Evolutionary conservation across 2,329 filamentous ascomycete genomes (phyloP), one percentile per base, ranked within the genome.

Genomic region (Lecanicillium sp.): DNA sequence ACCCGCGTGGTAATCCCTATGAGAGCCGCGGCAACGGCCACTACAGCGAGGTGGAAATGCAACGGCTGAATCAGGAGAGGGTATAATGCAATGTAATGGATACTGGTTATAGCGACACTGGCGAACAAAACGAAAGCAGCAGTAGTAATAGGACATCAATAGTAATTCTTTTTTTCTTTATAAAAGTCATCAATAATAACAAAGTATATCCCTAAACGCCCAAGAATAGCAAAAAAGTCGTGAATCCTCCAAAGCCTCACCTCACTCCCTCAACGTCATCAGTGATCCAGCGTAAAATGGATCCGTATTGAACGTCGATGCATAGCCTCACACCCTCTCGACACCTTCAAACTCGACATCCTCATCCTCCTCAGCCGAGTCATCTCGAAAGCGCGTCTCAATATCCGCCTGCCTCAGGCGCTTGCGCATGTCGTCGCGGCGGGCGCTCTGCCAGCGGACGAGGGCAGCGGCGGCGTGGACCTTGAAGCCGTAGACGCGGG

Each of bases 401-500:
- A 96, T 72, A 45, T 81, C 79, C 49, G 82, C 72, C 56, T 74
- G 75, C 39, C 74, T 65, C 46, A 98, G 69, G 30, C 89, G 73
- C 39, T 79, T 73, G 52, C 87, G 81, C 83, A 95, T 87, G 33
- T 88, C 80, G 40, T 90, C 83, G 44, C 88, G 74, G 57, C 85
- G 78, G 32, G 71, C 72, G 56, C 86, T 81, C 65, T 98, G 92
- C 92, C 92, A 98, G 53, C 92, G 78, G 49, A 88, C 80, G 49
- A 98, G 69, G 3, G 90, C 82, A 1, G 92, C 90, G 13, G 84
- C 77, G 4, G 88, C 86, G 64, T 98, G 92, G 5, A 98, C 88
- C 56, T 87, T 87, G 72, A 98, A 98, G 25, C 92, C 92, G 60
- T 92, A 98, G 44, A 94, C 84, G 42, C 85, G 79, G 17, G 92